Evolutionary conservation across 768 basidiomycete species (phyloP).

Genomic region (Termitomyces sp.): DNA sequence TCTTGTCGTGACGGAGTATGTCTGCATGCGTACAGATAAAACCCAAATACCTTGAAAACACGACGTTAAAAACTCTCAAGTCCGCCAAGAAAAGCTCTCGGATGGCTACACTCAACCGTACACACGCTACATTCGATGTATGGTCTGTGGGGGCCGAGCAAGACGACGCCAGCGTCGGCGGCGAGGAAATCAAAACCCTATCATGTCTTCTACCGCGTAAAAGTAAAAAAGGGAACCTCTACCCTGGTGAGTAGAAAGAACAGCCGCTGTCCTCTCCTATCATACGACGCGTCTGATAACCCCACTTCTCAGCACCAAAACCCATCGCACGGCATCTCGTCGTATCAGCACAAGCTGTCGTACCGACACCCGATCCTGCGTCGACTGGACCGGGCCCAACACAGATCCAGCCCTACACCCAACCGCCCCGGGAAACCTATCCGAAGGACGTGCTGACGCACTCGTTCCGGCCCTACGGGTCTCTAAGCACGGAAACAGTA

Average conservation of each 20-base stretch:
- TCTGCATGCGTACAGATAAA: slow-evolving; percentile 43
- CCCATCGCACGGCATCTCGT: slow-evolving; percentile 54
- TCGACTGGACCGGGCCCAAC: slow-evolving; percentile 10
- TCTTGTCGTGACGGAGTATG: not conserved
- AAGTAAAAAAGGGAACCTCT: slow-evolving; percentile 54
- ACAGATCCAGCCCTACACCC: slow-evolving; percentile 28
- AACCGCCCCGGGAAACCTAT: slow-evolving; percentile 52
- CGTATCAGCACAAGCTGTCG: slow-evolving; percentile 43
- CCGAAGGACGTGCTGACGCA: slow-evolving; percentile 60
- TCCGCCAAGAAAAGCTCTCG: slow-evolving; percentile 32
- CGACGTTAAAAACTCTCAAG: slow-evolving; percentile 39
- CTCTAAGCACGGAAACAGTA: slow-evolving; percentile 20
- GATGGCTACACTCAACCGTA: slow-evolving; percentile 48
- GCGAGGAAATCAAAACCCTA: slow-evolving; percentile 58
- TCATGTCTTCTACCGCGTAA: slow-evolving; percentile 63
- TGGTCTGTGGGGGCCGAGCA: slow-evolving; percentile 58
- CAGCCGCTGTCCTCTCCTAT: no score
- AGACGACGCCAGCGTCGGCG: slow-evolving; percentile 34
- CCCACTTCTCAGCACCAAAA: slow-evolving; percentile 43
- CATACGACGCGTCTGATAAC: not conserved
- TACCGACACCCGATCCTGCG: slow-evolving; percentile 24
- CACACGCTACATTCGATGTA: slow-evolving; percentile 53
- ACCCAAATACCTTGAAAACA: slow-evolving; percentile 52
- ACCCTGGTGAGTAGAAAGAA: slow-evolving; percentile 37
- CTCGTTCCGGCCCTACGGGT: slow-evolving; percentile 58